Evolutionary conservation across 2,329 filamentous ascomycete species (phyloP).

Genomic region (Cadophora malorum): DNA sequence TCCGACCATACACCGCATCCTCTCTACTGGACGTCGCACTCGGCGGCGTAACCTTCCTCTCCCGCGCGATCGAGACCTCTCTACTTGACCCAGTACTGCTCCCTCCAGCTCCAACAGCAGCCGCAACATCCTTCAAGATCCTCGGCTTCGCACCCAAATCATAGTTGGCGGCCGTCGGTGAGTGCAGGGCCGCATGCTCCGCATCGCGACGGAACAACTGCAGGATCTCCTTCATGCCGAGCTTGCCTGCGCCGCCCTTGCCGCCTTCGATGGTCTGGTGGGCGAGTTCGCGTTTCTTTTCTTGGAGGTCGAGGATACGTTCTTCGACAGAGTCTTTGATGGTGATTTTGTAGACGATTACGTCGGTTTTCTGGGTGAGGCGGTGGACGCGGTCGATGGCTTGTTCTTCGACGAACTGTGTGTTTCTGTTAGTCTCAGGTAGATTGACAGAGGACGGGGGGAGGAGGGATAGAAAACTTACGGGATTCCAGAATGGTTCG

Average conservation of each 20-base stretch:
- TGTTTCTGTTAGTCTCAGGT: slow-evolving; percentile 23
- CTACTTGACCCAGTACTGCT: slow-evolving; percentile 26
- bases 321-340: slow-evolving; percentile 88
- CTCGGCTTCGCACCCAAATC: slow-evolving; percentile 40
- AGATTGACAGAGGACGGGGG: not conserved
- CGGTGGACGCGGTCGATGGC: slow-evolving; percentile 98
- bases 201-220: slow-evolving; percentile 69
- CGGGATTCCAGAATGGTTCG: slow-evolving; percentile 97
- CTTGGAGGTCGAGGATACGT: slow-evolving; percentile 91
- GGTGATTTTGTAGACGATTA: slow-evolving; percentile 93
- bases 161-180: slow-evolving; percentile 29
- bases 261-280: slow-evolving; percentile 87
- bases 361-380: slow-evolving; percentile 95
- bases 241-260: slow-evolving; percentile 76
- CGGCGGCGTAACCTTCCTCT: slow-evolving; percentile 36
- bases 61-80: slow-evolving; percentile 32
- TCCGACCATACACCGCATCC: slow-evolving; percentile 43
- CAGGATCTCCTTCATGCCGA: slow-evolving; percentile 92
- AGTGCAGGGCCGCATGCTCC: slow-evolving; percentile 38
- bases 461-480: slow-evolving; percentile 30
- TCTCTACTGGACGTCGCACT: slow-evolving; percentile 34
- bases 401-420: slow-evolving; percentile 93
- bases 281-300: slow-evolving; percentile 92
- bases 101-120: not conserved
- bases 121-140: slow-evolving; percentile 39